Percentiles rank a stretch among this genome's conserved stretches.
Evolutionary conservation across 2,329 filamentous ascomycete species (phyloP).

Genomic region (Ophiosphaerella herpotricha): DNA sequence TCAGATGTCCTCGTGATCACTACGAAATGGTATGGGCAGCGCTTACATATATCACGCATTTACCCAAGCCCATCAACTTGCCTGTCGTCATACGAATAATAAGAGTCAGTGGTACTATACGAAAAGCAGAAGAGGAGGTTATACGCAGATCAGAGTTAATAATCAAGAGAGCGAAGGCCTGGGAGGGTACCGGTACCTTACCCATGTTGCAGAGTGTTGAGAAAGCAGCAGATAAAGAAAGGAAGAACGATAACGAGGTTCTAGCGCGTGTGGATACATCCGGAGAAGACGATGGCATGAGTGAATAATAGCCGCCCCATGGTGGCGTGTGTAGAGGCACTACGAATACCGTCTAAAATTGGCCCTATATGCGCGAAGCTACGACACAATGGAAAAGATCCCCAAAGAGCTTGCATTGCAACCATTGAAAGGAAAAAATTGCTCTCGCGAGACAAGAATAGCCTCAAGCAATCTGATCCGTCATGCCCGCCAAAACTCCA

Average conservation of each 20-base stretch:
- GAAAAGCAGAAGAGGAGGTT: conserved; percentile 88
- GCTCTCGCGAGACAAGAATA: background rate
- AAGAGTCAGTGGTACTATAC: conserved; percentile 88
- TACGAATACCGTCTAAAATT: too few relatives aligned
- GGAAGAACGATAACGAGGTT: conserved; percentile 19
- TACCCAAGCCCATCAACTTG: conserved; percentile 64
- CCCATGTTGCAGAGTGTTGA: conserved; percentile 26
- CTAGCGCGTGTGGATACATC: conserved; percentile 19
- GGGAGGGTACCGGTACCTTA: conserved; percentile 14
- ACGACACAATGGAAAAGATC: too few relatives aligned
- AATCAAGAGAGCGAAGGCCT: conserved; percentile 68
- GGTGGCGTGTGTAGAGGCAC: background rate
- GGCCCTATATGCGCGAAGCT: too few relatives aligned
- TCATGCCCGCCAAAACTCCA: conserved; percentile 58
- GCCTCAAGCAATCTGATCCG: conserved; percentile 28
- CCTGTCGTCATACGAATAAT: conserved; percentile 83
- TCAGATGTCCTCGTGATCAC: conserved; percentile 79
- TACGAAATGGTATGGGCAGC: conserved; percentile 91
- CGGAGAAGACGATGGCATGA: conserved; percentile 26
- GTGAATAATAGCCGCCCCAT: conserved; percentile 9
- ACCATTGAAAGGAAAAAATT: too few relatives aligned
- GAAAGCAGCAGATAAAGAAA: conserved; percentile 28
- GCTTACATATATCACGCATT: conserved; percentile 74
- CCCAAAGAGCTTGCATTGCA: too few relatives aligned
- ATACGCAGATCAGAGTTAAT: conserved; percentile 75